Evolutionary conservation across 1,139 yeast species (phyloP).

Genomic region (Meyerozyma carpophila): DNA sequence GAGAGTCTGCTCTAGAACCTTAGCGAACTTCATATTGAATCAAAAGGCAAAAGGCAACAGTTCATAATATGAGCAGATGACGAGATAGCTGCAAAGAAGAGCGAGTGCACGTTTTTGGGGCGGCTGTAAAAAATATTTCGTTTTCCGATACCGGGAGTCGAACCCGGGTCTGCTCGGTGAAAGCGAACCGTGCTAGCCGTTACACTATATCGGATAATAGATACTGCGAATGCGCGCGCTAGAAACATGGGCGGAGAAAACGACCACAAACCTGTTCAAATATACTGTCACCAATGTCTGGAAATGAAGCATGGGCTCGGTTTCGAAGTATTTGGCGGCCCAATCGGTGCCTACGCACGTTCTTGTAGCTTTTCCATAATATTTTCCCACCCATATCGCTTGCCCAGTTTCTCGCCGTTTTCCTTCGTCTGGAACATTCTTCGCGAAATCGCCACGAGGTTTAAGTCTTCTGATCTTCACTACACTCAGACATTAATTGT

Average conservation of each 20-base stretch:
- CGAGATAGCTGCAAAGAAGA: not conserved
- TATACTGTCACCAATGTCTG: too few species aligned
- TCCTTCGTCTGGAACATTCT: not conserved
- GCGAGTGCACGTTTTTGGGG: not conserved
- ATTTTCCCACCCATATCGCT: too few species aligned
- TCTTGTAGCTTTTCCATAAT: too few species aligned
- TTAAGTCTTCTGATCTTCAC: not conserved
- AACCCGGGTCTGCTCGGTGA: slow-evolving; percentile 82
- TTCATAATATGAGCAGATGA: not conserved
- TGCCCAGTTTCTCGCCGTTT: too few species aligned
- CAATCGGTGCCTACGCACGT: too few species aligned
- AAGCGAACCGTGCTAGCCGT: slow-evolving; percentile 82
- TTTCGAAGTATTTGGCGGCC: too few species aligned
- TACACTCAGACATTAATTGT: not conserved
- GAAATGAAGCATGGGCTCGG: too few species aligned
- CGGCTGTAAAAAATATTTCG: slow-evolving; percentile 7
- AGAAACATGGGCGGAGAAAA: not conserved
- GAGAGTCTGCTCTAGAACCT: slow-evolving; percentile 58
- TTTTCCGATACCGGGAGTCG: slow-evolving; percentile 77
- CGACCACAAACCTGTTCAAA: too few species aligned
- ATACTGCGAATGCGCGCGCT: not conserved
- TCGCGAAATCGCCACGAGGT: not conserved
- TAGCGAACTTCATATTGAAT: slow-evolving; percentile 62
- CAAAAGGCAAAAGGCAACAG: not conserved
- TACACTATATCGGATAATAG: slow-evolving; percentile 62